Evolutionary conservation across 306 rosid genomes (phyloP), one percentile per base, ranked within the genome.

Genomic region (Rosa chinensis): DNA sequence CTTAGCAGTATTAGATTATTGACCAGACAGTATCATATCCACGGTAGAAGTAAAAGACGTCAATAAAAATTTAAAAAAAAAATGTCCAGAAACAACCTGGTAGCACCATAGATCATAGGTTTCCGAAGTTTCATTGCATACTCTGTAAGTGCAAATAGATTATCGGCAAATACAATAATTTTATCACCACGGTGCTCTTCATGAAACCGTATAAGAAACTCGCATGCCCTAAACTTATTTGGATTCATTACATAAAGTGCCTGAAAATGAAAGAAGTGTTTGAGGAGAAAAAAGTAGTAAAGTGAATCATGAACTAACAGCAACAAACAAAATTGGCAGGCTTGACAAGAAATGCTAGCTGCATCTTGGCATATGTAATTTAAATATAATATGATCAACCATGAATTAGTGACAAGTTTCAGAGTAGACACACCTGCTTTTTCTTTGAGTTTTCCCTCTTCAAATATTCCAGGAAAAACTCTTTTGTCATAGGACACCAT

Each of bases 401-500:
- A 49, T 49, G 13, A 49, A 14, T 25, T 25, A 52, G 56, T 5
- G 17, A 17, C 2, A 18, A 53, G 59, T 70, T 79, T 73, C 63
- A 64, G 79, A 67, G 68, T 49, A 49, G 53, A 72, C 80, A 80
- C 66, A 89, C 98, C 97, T 89, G 98, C 58, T 88, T 92, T 90
- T 90, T 94, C 88, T 92, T 92, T 83, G 97, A 92, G 82, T 94
- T 94, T 78, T 92, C 96, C 82, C 90, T 92, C 90, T 90, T 94
- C 87, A 94, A 75, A 85, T 92, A 90, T 88, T 94, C 92, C 0
- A 97, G 88, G 58, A 94, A 91, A 82, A 94, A 92, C 78, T 94
- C 98, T 85, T 89, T 91, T 49, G 98, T 94, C 98, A 94, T 94
- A 53, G 94, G 97, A 89, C 98, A 94, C 98, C 98, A 92, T 61